Evolutionary conservation across 495 filamentous ascomycete species (phyloP).

Genomic region (Penicillium paxilli): DNA sequence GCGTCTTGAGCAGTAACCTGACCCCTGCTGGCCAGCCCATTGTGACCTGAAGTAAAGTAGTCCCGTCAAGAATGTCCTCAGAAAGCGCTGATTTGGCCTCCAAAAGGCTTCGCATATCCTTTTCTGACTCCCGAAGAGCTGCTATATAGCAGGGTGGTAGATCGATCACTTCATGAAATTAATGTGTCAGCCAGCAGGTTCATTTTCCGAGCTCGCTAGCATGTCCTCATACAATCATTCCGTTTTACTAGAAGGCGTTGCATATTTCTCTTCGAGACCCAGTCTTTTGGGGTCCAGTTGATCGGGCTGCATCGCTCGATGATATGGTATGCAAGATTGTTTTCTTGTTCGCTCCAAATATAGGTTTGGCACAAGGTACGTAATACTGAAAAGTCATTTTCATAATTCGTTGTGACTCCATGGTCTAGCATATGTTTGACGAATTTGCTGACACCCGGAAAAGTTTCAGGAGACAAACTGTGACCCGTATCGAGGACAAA

Average conservation of each 20-base stretch:
- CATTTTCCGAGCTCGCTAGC: too few relatives aligned
- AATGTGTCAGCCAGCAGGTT: too few relatives aligned
- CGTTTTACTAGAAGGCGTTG: background rate
- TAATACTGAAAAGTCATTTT: background rate
- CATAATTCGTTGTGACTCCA: background rate
- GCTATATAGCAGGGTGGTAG: background rate
- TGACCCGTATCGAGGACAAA: too few relatives aligned
- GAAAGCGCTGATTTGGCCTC: background rate
- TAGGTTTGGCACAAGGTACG: background rate
- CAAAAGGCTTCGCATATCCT: background rate
- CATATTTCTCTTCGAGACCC: slow-evolving; percentile 1
- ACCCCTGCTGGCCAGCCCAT: slow-evolving; percentile 1
- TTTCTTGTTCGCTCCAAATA: slow-evolving; percentile 1
- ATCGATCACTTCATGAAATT: background rate
- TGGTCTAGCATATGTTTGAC: slow-evolving; percentile 3
- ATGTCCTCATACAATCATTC: background rate
- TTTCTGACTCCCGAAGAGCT: background rate
- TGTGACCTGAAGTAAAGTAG: background rate
- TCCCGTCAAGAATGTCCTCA: background rate
- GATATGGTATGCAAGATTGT: background rate
- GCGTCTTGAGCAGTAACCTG: background rate
- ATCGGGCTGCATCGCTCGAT: slow-evolving; percentile 2
- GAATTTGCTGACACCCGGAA: background rate
- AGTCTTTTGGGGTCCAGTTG: background rate
- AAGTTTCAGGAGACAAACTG: too few relatives aligned